phyloP scores from a whole-genome alignment of 2,329 filamentous ascomycete genomes.

The Paraphaeosphaeria sporulosa region DNA sequence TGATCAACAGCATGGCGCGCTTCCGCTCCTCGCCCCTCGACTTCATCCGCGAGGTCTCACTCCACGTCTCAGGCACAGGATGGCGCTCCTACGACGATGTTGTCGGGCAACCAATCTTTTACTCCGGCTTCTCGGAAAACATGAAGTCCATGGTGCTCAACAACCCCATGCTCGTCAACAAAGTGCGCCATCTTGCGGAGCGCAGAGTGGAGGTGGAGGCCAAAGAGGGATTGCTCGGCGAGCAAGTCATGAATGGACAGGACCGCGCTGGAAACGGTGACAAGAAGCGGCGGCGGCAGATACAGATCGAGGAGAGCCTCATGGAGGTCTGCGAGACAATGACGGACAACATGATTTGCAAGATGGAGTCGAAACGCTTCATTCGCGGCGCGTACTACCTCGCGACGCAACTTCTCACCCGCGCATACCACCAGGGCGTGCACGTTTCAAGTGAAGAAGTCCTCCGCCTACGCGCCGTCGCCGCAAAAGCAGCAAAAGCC shows the following conservation, averaged over 20 bases:
- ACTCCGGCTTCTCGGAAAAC: constrained; percentile 86
- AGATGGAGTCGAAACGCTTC: constrained; percentile 94
- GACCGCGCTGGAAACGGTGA: constrained; percentile 57
- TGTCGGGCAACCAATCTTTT: constrained; percentile 93
- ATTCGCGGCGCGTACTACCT: constrained; percentile 93
- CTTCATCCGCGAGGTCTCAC: constrained; percentile 90
- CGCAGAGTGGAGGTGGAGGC: constrained; percentile 78
- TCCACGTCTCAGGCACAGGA: constrained; percentile 90
- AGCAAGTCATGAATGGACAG: constrained; percentile 53
- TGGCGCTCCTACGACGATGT: constrained; percentile 94
- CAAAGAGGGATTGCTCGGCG: constrained; percentile 70
- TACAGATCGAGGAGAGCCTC: constrained; percentile 76
- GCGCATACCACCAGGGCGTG: constrained; percentile 96
- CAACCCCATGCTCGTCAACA: constrained; percentile 75
- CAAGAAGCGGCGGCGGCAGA: constrained; percentile 67
- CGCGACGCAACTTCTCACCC: constrained; percentile 82
- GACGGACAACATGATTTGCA: constrained; percentile 97
- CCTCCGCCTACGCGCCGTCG: constrained; percentile 79
- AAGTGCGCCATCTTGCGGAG: constrained; percentile 79
- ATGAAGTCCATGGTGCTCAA: constrained; percentile 83
- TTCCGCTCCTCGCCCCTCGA: constrained; percentile 78
- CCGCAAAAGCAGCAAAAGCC: constrained; percentile 80
- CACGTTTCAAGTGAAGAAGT: constrained; percentile 97
- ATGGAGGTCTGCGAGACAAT: constrained; percentile 83
- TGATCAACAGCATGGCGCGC: constrained; percentile 84